Evolutionary conservation across 805 yeast genomes (phyloP).

Genomic region (Saccharomycopsis olivae): DNA sequence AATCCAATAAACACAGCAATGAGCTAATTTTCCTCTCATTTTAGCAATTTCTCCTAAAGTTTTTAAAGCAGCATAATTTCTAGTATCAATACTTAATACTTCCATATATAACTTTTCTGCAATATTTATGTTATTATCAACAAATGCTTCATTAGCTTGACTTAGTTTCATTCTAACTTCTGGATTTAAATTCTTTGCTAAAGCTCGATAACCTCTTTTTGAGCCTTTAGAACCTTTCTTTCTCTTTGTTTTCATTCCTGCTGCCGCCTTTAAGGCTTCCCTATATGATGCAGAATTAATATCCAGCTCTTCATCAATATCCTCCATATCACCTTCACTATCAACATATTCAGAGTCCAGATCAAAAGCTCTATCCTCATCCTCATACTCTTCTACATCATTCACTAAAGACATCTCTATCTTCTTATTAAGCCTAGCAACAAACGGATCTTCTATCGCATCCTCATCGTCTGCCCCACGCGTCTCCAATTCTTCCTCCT

Average conservation of each 20-base stretch:
- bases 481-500: not conserved
- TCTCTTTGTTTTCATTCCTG: conserved; percentile 38
- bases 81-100: conserved; percentile 69
- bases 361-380: not conserved
- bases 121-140: conserved; percentile 43
- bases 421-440: not conserved
- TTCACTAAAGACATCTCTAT: conserved; percentile 8
- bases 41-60: conserved; percentile 79
- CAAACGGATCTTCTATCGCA: not conserved
- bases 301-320: conserved; percentile 29
- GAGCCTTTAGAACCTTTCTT: conserved; percentile 21
- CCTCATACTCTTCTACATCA: conserved; percentile 21
- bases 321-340: conserved; percentile 23
- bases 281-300: conserved; percentile 26
- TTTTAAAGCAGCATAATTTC: conserved; percentile 74
- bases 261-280: conserved; percentile 59
- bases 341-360: conserved; percentile 18
- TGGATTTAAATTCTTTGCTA: conserved; percentile 46
- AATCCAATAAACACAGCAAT: conserved; percentile 74
- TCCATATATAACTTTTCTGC: conserved; percentile 54
- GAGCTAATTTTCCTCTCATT: conserved; percentile 52
- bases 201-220: conserved; percentile 22
- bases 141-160: conserved; percentile 75
- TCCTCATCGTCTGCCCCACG: conserved; percentile 24
- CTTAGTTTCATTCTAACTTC: conserved; percentile 60